phyloP scores from a whole-genome alignment of 257 asterid genomes.

The Ophiorrhiza pumila region DNA sequence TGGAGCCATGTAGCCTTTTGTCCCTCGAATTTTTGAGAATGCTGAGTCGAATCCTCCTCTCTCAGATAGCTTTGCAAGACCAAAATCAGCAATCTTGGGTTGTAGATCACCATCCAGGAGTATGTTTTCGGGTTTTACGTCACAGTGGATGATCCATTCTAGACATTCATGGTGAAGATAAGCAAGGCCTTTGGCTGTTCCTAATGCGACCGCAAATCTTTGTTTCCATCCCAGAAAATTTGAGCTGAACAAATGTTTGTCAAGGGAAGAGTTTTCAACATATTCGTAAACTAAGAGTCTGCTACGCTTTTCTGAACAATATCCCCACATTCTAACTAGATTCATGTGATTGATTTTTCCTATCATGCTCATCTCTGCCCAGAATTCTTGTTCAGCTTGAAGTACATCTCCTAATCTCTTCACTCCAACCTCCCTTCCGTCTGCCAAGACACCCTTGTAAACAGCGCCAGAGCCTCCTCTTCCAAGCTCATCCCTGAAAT shows the following conservation, averaged over 20 bases:
- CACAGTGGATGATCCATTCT: conserved; percentile 45
- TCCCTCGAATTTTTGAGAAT: conserved; percentile 29
- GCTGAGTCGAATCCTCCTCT: conserved; percentile 26
- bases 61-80: conserved; percentile 32
- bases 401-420: no score
- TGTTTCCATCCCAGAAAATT: conserved; percentile 28
- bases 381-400: no score
- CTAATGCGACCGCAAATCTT: conserved; percentile 31
- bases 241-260: conserved; percentile 20
- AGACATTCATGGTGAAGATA: conserved; percentile 40
- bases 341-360: conserved; percentile 35
- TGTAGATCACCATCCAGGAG: conserved; percentile 21
- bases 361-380: conserved; percentile 31
- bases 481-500: no score
- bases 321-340: conserved; percentile 41
- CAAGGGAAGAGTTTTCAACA: conserved; percentile 31
- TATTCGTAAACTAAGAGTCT: conserved; percentile 32
- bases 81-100: conserved; percentile 43
- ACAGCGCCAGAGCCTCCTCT: no score
- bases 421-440: no score
- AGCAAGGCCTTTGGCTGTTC: conserved; percentile 35
- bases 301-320: conserved; percentile 32
- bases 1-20: no score
- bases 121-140: conserved; percentile 37
- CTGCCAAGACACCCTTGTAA: no score